Percentiles rank a stretch among this genome's conserved stretches.
phyloP scores from a whole-genome alignment of 192 early-diverging fungal genomes.

The Hyaloraphidium curvatum region DNA sequence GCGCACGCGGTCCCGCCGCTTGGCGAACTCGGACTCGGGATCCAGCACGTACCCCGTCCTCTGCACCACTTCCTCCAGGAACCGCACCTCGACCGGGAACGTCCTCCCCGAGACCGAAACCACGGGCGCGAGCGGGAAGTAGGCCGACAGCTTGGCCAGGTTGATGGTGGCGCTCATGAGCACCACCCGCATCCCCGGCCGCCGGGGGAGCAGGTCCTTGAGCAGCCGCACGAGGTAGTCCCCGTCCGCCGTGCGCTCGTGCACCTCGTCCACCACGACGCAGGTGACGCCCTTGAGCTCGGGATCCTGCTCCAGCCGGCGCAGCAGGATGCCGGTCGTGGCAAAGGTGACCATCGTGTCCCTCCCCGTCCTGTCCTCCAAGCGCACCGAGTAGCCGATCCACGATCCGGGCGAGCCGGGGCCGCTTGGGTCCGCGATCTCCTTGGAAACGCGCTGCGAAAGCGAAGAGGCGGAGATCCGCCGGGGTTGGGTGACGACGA shows the following conservation, averaged over 20 bases:
- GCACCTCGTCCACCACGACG: slow-evolving; percentile 61
- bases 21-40: too few relatives aligned
- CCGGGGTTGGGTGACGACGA: slow-evolving; percentile 30
- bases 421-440: slow-evolving; percentile 41
- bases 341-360: slow-evolving; percentile 50
- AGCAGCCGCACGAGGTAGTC: slow-evolving; percentile 56
- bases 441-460: slow-evolving; percentile 48
- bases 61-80: neutral
- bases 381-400: slow-evolving; percentile 57
- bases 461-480: slow-evolving; percentile 67
- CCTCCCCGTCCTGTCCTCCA: slow-evolving; percentile 28
- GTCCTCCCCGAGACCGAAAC: neutral
- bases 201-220: slow-evolving; percentile 22
- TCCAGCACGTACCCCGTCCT: too few relatives aligned
- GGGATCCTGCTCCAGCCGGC: slow-evolving; percentile 40
- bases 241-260: slow-evolving; percentile 52
- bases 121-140: neutral
- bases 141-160: neutral
- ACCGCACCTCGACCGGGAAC: neutral
- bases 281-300: slow-evolving; percentile 36
- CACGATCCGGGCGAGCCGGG: slow-evolving; percentile 27
- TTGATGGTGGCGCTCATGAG: neutral
- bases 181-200: slow-evolving; percentile 31
- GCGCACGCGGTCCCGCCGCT: too few relatives aligned
- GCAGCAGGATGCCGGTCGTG: slow-evolving; percentile 56